Evolutionary conservation across 768 basidiomycete genomes (phyloP).

Genomic region (Crepidotus variabilis): DNA sequence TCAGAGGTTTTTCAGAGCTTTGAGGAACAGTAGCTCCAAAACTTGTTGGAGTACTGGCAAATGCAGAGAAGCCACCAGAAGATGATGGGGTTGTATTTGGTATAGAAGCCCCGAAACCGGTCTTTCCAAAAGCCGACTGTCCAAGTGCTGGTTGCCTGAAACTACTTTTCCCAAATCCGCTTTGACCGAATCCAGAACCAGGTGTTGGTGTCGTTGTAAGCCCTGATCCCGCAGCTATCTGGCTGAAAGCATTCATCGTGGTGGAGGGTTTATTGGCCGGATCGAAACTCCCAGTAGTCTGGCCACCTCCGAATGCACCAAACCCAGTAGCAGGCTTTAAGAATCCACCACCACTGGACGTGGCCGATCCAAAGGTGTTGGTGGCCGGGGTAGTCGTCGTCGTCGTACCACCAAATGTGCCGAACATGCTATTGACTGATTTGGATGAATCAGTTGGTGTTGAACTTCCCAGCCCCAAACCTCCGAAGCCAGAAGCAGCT

Average conservation of each 20-base stretch:
- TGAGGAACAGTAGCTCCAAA: constrained; percentile 7
- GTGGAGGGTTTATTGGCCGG: constrained; percentile 10
- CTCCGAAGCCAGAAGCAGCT: constrained; percentile 33
- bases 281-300: constrained; percentile 15
- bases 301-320: constrained; percentile 27
- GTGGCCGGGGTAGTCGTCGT: constrained; percentile 13
- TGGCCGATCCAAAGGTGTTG: constrained; percentile 9
- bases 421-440: constrained; percentile 32
- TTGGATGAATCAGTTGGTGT: constrained; percentile 20
- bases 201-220: constrained; percentile 9
- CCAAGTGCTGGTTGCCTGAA: constrained; percentile 34
- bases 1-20: background rate
- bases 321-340: constrained; percentile 34
- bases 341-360: constrained; percentile 23
- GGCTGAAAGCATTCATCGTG: constrained; percentile 16
- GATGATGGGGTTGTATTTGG: constrained; percentile 5
- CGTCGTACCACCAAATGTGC: constrained; percentile 25
- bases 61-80: constrained; percentile 19
- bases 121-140: constrained; percentile 30
- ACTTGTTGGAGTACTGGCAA: constrained; percentile 13
- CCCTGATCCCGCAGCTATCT: constrained; percentile 6
- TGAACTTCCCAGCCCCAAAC: constrained; percentile 27
- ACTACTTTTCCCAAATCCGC: constrained; percentile 31
- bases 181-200: constrained; percentile 29
- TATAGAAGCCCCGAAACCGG: constrained; percentile 20